A percentile compares a stretch with the other conserved stretches of the same genome.
These are phyloP conservation scores for Truncatella angustata DNA, from an alignment of 2,329 filamentous ascomycete species.

Conservation along the genomic window DNA sequence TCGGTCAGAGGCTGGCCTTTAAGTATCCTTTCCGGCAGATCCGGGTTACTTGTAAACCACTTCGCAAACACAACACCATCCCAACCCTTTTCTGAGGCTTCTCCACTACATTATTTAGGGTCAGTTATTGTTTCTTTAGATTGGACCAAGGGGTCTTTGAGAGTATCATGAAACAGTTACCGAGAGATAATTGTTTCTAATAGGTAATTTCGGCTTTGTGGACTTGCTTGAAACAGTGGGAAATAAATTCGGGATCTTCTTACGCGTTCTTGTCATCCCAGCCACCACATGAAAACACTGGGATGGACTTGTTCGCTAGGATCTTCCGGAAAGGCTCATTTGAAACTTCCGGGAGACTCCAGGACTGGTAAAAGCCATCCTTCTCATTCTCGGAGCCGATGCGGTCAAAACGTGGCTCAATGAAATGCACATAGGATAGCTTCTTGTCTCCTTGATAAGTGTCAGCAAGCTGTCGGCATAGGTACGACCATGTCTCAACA, in stretches of 20 bases:
- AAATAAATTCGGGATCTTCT: too few relatives aligned
- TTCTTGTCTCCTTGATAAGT: constrained; percentile 25
- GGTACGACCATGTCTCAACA: constrained; percentile 44
- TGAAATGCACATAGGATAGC: constrained; percentile 46
- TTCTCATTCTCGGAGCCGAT: constrained; percentile 33
- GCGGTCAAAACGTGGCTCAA: constrained; percentile 47
- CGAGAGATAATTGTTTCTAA: too few relatives aligned
- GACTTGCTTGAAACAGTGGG: too few relatives aligned
- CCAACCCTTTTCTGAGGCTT: constrained; percentile 22
- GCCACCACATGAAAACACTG: constrained; percentile 22
- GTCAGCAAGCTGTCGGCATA: constrained; percentile 37
- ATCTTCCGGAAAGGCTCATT: constrained; percentile 22
- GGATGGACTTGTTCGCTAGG: constrained; percentile 22
- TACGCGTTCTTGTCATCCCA: constrained; percentile 27
- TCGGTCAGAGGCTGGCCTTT: constrained; percentile 34
- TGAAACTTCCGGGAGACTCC: constrained; percentile 25
- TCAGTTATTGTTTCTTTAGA: too few relatives aligned
- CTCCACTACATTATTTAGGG: too few relatives aligned
- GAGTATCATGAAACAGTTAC: too few relatives aligned
- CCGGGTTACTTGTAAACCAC: constrained; percentile 44
- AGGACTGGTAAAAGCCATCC: constrained; percentile 35
- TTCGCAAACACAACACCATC: constrained; percentile 41
- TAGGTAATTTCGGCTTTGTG: too few relatives aligned
- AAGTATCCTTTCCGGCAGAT: constrained; percentile 38
- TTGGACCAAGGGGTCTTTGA: too few relatives aligned